Base-by-base conservation (phyloP, 352 stramenopile species). In the Globisporangium yorkense region DNA sequence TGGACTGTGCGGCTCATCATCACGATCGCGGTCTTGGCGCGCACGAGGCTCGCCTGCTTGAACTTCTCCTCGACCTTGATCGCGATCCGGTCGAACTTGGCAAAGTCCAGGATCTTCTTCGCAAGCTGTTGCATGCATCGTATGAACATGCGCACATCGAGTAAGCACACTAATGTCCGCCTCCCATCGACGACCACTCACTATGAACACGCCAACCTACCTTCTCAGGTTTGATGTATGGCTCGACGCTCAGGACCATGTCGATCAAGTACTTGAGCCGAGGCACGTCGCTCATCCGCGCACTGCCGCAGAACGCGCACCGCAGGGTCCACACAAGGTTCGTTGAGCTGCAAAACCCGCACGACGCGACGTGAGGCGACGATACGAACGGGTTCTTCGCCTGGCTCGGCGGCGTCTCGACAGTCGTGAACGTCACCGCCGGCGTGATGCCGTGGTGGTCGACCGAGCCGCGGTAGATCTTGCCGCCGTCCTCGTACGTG, bases 1-100 rank as follows among this genome's bases (percentile, higher is more conserved):
- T 68, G 56, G 24, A 88, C 75, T 9, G 79, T 90, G 44, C 80
- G 70, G 27, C 74, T 89, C 79, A 93, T 90, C 79, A 91, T 89
- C 71, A 88, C 84, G 55, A 91, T 91, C 12, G 80, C 79, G 9
- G 79, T 73, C 43, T 86, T 88, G 2, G 80, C 79, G 37, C 84
- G 68, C 44, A 91, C 79, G 18, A 91, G 70, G n/a, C 79, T 84
- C 29, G 84, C 80, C 62, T 91, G 80, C 37, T 89, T 90, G 56
- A 91, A 88, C 16, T 74, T 80, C 3, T 78, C 71, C 46, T 93
- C 84, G 4, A 76, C 77, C 66, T 88, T 80, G 61, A 90, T 73
- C 1, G 84, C 84, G 24, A 86, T 75, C 29, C 78, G 77, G 57
- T 91, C 84, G 41, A 91, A 93, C 64, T 86, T 87, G 18, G 84